Evolutionary conservation across 768 basidiomycete species (phyloP).

Genomic region (Stropharia rugosoannulata): DNA sequence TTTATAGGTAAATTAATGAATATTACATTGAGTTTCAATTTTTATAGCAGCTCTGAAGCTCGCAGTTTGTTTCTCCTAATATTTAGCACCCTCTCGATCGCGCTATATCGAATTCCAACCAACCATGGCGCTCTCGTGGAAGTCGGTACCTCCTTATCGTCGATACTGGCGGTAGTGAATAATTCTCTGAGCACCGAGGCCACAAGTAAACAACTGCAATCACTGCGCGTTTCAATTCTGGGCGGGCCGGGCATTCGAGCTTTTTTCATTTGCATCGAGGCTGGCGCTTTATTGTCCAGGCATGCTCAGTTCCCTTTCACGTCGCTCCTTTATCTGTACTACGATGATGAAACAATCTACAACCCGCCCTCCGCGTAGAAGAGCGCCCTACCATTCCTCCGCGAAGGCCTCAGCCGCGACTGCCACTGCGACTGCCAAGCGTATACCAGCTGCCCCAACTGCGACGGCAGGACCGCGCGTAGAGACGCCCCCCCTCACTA

Average conservation of each 20-base stretch:
- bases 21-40: no score
- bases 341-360: slow-evolving; percentile 9
- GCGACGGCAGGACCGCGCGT: neutral
- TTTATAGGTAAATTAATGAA: no score
- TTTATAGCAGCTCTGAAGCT: no score
- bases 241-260: neutral
- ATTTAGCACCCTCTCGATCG: no score
- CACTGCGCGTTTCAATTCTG: neutral
- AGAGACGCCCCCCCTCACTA: neutral
- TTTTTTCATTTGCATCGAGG: neutral
- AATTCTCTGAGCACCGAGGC: no score
- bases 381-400: slow-evolving; percentile 3
- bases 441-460: neutral
- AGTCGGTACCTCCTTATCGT: no score
- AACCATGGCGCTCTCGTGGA: no score
- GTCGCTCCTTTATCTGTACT: neutral
- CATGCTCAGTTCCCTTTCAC: neutral
- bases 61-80: no score
- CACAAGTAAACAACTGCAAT: neutral
- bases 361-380: slow-evolving; percentile 1
- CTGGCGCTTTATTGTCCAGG: neutral
- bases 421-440: neutral
- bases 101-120: no score
- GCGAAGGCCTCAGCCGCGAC: neutral
- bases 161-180: no score